Base-by-base conservation (phyloP, 805 yeast genomes). In the Ogataea saltuana region DNA sequence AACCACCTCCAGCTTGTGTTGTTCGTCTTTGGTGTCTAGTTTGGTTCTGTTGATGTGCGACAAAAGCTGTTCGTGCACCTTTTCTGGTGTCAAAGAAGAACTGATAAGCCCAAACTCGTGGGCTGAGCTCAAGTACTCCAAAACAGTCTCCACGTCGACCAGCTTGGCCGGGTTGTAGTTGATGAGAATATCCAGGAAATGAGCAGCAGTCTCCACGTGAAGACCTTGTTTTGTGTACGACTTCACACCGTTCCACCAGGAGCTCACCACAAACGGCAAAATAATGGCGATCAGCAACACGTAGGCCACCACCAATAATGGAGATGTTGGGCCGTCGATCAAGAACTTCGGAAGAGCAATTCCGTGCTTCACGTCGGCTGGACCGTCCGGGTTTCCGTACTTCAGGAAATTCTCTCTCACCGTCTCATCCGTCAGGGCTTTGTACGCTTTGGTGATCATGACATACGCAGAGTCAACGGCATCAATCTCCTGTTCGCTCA, bases 371-470 rank as follows among this genome's bases (percentile, higher is more conserved):
- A 84, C 75, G 20, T 87, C 87, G 65, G 88, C 96, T 31, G 95
- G 96, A 32, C 99, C 99, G 69, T 93, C 99, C 4, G 99, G 99
- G 62, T 95, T 96, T 38, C 99, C 99, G 59, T 84, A 93, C 55
- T 79, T 82, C 56, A 83, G 70, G 63, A 78, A 89, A 62, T 93
- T 93, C 54, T 86, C 87, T 56, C 80, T 85, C 3, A 87, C 81
- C 9, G 72, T 75, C 54, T 88, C 97, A 65, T 93, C 98, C 11
- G 99, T 95, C 51, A 93, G 76, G 0, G 99, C 88, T 65, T 89
- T 86, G 68, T 95, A 89, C 19, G 99, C 99, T 65, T 87, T 86
- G 46, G 87, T 83, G 56, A 93, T 85, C 53, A 79, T 74, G 28
- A 90, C 91, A 64, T 79, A 93, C 31, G 76, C 76, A 42, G 83